Conservation (phyloP, 148 eudicot genomes). For the Tetragonia tetragonoides region DNA sequence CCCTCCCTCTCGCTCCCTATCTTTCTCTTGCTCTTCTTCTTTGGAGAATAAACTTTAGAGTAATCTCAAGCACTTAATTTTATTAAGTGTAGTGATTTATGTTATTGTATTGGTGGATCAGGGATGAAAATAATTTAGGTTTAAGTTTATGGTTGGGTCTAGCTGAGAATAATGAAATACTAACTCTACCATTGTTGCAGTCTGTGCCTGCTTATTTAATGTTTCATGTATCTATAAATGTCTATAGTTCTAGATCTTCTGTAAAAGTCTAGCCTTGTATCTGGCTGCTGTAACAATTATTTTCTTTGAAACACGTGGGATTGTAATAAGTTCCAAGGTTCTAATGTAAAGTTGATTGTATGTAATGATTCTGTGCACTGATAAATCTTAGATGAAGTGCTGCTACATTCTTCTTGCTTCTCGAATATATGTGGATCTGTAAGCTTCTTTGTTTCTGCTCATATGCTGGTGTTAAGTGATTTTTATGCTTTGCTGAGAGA, state of each 20-base stretch:
- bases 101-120: too few species aligned
- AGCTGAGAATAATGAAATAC: background rate
- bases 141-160: background rate
- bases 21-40: too few species aligned
- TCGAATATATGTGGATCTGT: background rate
- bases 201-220: background rate
- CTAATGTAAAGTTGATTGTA: background rate
- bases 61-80: too few species aligned
- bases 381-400: background rate
- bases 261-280: too few species aligned
- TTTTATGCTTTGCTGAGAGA: too few species aligned
- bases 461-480: too few species aligned
- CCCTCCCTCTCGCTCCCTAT: too few species aligned
- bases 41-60: too few species aligned
- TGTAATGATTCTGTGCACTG: background rate
- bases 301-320: background rate
- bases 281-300: too few species aligned
- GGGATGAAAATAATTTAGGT: too few species aligned
- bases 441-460: background rate
- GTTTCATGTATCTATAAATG: background rate
- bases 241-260: too few species aligned
- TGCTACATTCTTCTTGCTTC: background rate
- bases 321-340: background rate
- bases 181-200: background rate
- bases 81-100: too few species aligned